Conservation (phyloP, 2,329 filamentous ascomycete species). For the Aspergillaceae sp. region DNA sequence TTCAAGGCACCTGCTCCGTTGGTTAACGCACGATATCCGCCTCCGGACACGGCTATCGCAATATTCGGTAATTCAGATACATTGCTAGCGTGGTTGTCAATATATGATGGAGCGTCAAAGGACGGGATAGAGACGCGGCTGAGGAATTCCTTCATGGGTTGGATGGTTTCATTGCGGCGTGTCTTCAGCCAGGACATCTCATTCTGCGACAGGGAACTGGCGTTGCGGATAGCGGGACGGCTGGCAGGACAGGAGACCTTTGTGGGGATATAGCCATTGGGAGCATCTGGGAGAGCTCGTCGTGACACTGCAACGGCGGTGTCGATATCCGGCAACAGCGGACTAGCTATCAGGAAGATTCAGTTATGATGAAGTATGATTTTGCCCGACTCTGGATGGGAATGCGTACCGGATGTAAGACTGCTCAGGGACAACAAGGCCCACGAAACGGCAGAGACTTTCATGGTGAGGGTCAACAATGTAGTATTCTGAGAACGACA, state of each 20-base stretch:
- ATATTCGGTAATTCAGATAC: slow-evolving; percentile 56
- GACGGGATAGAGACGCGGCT: slow-evolving; percentile 55
- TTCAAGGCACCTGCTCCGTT: slow-evolving; percentile 72
- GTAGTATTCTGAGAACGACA: no score
- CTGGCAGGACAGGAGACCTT: slow-evolving; percentile 59
- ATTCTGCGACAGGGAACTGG: slow-evolving; percentile 53
- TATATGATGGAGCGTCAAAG: slow-evolving; percentile 65
- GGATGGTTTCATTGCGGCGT: slow-evolving; percentile 63
- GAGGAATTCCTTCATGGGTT: slow-evolving; percentile 67
- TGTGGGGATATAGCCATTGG: slow-evolving; percentile 64
- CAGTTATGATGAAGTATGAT: background rate
- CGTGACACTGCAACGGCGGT: background rate
- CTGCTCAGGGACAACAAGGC: background rate
- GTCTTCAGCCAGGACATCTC: slow-evolving; percentile 67
- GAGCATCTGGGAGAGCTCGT: slow-evolving; percentile 45
- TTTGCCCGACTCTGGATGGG: background rate
- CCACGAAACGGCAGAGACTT: background rate
- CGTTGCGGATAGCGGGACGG: slow-evolving; percentile 61
- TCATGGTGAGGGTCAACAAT: background rate
- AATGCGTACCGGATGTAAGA: background rate
- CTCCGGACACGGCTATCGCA: slow-evolving; percentile 69
- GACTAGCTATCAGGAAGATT: background rate
- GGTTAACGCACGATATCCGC: slow-evolving; percentile 78
- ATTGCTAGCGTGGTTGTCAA: slow-evolving; percentile 51
- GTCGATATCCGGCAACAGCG: background rate